Base-by-base conservation (phyloP, 2,329 filamentous ascomycete species). In the Mycogone perniciosa region DNA sequence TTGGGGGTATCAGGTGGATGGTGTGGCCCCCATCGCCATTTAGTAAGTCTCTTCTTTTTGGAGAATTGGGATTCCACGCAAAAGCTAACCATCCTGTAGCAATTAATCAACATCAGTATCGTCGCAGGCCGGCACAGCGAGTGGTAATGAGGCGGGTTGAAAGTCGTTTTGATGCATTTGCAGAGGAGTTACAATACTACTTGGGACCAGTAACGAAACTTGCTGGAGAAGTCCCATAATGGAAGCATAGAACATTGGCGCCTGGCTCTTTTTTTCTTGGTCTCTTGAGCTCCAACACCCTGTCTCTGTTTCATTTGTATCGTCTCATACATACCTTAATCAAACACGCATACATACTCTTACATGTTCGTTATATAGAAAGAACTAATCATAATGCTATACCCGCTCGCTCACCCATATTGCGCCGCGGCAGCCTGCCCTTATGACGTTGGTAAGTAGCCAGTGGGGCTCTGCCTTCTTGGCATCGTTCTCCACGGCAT, bases 1-100 rank as follows among this genome's bases (percentile, higher is more conserved):
- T 65, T 99, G 93, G 93, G 80, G 96, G 56, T 97, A 96, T 71
- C 89, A 92, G 64, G 89, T 97, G 50, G 93, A 99, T 68, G 86
- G 95, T 68, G 85, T 99, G 65, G 95, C 93, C 61, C 93, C 93
- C 51, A 76, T 99, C 70, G 90, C 96, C 72, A 97, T 99, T 63
- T 99, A 99, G 88, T 89, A 77, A 84, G 86, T 33, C 31, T 34
- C 35, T 27, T 13, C 6, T 2, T 39, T 2, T 20, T 9, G 26
- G 26, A 13, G 20, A 11, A 5, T 9, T 10, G 11, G 39, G 29
- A 4, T n/a, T 26, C 11, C n/a, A 5, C 29, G 30, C 8, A 37
- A n/a, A 13, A 10, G 33, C 67, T 71, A 62, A 71, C 61, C 34
- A 42, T 7, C 27, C 27, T 40, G 7, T 42, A 71, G 67, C 54